Evolutionary conservation across 2,329 filamentous ascomycete species (phyloP).

Genomic region (Cercospora sp.): DNA sequence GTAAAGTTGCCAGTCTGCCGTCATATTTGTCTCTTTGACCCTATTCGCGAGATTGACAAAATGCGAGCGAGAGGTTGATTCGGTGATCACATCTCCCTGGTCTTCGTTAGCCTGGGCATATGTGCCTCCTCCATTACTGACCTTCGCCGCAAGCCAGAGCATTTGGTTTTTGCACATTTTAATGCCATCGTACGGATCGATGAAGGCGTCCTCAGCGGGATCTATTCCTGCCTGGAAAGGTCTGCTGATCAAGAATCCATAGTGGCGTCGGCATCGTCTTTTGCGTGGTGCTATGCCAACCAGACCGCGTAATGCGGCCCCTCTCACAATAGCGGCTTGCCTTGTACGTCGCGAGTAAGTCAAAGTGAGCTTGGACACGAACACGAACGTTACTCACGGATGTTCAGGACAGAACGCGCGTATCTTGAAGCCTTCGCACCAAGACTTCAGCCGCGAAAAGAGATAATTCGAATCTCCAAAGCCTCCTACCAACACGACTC

Average conservation of each 20-base stretch:
- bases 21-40: neutral
- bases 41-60: neutral
- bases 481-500: slow-evolving; percentile 20
- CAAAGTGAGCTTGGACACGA: neutral
- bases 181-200: slow-evolving; percentile 7
- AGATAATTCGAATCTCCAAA: slow-evolving; percentile 23
- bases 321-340: slow-evolving; percentile 23
- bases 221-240: slow-evolving; percentile 18
- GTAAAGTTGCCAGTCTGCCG: slow-evolving; percentile 8
- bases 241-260: slow-evolving; percentile 11
- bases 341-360: slow-evolving; percentile 2
- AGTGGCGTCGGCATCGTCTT: slow-evolving; percentile 19
- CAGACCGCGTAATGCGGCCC: slow-evolving; percentile 22
- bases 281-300: slow-evolving; percentile 19
- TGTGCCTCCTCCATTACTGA: neutral
- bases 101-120: neutral
- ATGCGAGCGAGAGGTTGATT: neutral
- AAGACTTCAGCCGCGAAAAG: slow-evolving; percentile 9
- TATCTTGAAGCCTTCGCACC: slow-evolving; percentile 16
- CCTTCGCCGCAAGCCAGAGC: slow-evolving; percentile 16
- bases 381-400: slow-evolving; percentile 10
- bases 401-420: slow-evolving; percentile 11
- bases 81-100: slow-evolving; percentile 11
- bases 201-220: slow-evolving; percentile 3
- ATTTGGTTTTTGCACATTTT: slow-evolving; percentile 14